Conservation (phyloP, 2,329 filamentous ascomycete species). For the Curvularia eragrostidis region DNA sequence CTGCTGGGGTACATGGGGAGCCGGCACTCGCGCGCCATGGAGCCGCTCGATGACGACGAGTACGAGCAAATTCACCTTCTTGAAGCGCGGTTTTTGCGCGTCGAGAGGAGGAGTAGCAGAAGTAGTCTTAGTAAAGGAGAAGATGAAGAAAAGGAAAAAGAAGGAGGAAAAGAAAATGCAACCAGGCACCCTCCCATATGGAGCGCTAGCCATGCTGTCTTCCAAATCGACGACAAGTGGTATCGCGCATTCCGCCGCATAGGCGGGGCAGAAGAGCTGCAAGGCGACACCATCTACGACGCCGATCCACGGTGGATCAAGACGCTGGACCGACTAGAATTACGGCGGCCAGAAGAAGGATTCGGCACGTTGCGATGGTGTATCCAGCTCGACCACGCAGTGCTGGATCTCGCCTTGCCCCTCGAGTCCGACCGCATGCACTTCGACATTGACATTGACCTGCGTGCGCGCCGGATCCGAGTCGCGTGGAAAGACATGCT, state of each 20-base stretch:
- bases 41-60: conserved; percentile 16
- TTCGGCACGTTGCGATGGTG: conserved; percentile 37
- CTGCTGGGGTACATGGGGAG: conserved; percentile 34
- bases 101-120: too few relatives aligned
- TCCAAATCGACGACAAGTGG: conserved; percentile 33
- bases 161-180: neutral
- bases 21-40: conserved; percentile 1
- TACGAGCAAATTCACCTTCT: conserved; percentile 30
- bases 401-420: conserved; percentile 34
- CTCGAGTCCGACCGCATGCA: conserved; percentile 5
- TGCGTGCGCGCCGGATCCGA: too few relatives aligned
- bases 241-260: conserved; percentile 10
- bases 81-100: conserved; percentile 16
- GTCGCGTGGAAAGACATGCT: conserved; percentile 42
- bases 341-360: conserved; percentile 11
- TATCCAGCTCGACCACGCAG: conserved; percentile 34
- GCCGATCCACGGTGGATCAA: conserved; percentile 7
- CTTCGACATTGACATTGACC: conserved; percentile 20
- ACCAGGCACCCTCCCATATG: too few relatives aligned
- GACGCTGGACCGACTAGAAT: conserved; percentile 16
- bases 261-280: neutral
- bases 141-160: neutral
- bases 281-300: conserved; percentile 2
- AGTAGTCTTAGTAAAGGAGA: too few relatives aligned
- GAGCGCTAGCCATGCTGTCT: conserved; percentile 29